Evolutionary conservation across 2,329 filamentous ascomycete species (phyloP).

Genomic region (Cadophora malorum): DNA sequence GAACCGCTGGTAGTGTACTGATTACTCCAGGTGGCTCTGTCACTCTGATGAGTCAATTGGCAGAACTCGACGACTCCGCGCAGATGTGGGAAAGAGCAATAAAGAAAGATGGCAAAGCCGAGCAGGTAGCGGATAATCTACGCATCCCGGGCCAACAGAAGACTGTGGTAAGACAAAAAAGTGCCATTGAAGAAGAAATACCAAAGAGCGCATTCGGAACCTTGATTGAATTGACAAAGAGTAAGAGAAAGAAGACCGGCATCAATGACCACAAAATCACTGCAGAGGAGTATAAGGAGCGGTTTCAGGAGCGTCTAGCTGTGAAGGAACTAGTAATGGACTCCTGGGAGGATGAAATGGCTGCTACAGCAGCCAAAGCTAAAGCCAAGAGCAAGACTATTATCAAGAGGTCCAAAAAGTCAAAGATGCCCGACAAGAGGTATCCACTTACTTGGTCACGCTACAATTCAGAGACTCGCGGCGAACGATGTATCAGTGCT

Average conservation of each 20-base stretch:
- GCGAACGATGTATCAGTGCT: conserved; percentile 36
- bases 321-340: conserved; percentile 37
- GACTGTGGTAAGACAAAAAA: conserved; percentile 24
- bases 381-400: conserved; percentile 38
- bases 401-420: conserved; percentile 33
- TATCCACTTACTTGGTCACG: conserved; percentile 42
- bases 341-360: conserved; percentile 40
- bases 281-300: conserved; percentile 33
- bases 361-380: conserved; percentile 34
- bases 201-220: conserved; percentile 29
- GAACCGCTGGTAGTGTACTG: neutral
- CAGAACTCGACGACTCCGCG: conserved; percentile 24
- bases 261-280: conserved; percentile 23
- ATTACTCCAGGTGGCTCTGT: neutral
- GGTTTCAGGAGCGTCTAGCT: conserved; percentile 31
- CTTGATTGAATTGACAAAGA: conserved; percentile 21
- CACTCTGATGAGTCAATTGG: conserved; percentile 8
- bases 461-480: conserved; percentile 40
- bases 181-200: conserved; percentile 18
- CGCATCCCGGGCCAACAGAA: conserved; percentile 19
- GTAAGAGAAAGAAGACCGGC: conserved; percentile 30
- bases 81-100: conserved; percentile 27
- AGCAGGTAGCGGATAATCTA: conserved; percentile 21
- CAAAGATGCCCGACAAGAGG: conserved; percentile 32
- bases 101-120: conserved; percentile 23